Conservation (phyloP, 208 protist genomes). For the Kentomonas sorsogonicus region DNA sequence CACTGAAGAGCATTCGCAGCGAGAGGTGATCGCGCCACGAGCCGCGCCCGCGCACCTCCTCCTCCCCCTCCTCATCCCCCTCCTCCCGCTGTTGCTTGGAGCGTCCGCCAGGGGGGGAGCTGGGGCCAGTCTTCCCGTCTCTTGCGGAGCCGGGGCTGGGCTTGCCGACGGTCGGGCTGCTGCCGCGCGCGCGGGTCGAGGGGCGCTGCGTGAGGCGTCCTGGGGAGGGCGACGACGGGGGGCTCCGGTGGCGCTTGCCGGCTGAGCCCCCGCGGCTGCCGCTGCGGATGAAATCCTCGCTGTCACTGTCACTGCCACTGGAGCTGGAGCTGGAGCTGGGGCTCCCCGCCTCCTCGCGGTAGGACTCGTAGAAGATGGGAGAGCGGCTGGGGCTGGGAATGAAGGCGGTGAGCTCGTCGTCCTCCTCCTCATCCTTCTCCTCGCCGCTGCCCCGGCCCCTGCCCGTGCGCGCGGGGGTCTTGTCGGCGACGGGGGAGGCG, state of each 20-base stretch:
- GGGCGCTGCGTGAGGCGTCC: too few species aligned
- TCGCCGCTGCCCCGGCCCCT: too few species aligned
- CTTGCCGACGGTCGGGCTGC: too few species aligned
- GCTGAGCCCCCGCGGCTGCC: too few species aligned
- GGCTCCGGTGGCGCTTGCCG: too few species aligned
- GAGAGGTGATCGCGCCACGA: conserved; percentile 39
- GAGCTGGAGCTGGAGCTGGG: conserved; percentile 10
- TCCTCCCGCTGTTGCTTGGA: background rate
- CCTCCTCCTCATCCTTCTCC: background rate
- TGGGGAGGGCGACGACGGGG: too few species aligned
- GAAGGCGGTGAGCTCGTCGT: conserved; percentile 30
- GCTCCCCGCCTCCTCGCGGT: too few species aligned
- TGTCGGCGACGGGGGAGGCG: conserved; percentile 3
- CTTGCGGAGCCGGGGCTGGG: too few species aligned
- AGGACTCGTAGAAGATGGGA: conserved; percentile 53
- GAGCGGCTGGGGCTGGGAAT: conserved; percentile 62
- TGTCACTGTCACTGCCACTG: background rate
- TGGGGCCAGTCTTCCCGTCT: background rate
- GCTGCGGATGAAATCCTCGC: background rate
- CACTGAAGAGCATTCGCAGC: conserved; percentile 27
- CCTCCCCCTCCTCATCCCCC: conserved; percentile 12
- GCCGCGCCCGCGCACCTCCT: conserved; percentile 11
- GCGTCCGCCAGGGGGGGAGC: background rate
- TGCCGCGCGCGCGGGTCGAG: too few species aligned
- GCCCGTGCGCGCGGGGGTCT: background rate